A percentile compares a stretch with the other conserved stretches of the same genome.
phyloP scores from a whole-genome alignment of 768 basidiomycete genomes.

The Cystobasidiopsis lactophilus region DNA sequence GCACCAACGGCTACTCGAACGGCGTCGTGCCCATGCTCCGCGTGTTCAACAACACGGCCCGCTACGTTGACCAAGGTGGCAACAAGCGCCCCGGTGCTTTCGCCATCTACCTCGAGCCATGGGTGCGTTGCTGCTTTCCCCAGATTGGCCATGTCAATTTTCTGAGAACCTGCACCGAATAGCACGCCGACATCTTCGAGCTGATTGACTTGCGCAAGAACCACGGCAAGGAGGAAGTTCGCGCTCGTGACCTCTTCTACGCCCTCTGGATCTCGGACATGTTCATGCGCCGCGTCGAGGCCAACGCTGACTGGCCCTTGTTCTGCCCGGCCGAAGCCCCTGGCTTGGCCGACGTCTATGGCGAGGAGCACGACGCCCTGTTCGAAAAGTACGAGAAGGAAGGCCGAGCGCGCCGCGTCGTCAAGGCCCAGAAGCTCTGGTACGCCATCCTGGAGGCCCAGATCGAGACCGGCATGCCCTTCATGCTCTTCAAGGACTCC shows the following conservation, averaged over 20 bases:
- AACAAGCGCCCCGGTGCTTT: slow-evolving; percentile 99
- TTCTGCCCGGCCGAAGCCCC: slow-evolving; percentile 98
- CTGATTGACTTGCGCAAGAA: slow-evolving; percentile 97
- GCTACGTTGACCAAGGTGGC: slow-evolving; percentile 95
- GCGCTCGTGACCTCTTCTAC: slow-evolving; percentile 91
- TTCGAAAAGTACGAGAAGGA: slow-evolving; percentile 76
- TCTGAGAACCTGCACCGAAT: neutral
- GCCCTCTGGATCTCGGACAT: slow-evolving; percentile 95
- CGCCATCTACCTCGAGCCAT: slow-evolving; percentile 94
- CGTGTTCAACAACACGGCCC: slow-evolving; percentile 89
- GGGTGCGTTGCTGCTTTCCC: slow-evolving; percentile 27
- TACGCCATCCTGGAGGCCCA: slow-evolving; percentile 90
- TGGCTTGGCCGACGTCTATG: slow-evolving; percentile 63
- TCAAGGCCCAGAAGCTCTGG: slow-evolving; percentile 96
- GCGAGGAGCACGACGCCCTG: slow-evolving; percentile 66
- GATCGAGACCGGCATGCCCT: slow-evolving; percentile 95
- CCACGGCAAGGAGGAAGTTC: slow-evolving; percentile 91
- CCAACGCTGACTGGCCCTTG: slow-evolving; percentile 71
- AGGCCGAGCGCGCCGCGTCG: slow-evolving; percentile 56
- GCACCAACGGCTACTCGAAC: slow-evolving; percentile 96
- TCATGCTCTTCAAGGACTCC: slow-evolving; percentile 97
- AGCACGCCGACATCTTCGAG: slow-evolving; percentile 80
- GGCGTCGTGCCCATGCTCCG: slow-evolving; percentile 99
- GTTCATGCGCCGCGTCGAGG: slow-evolving; percentile 95
- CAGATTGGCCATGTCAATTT: neutral